Evolutionary conservation across 139 green algal species (phyloP), one percentile per base, ranked within the genome.

Genomic region (Pseudopediastrum boryanum): DNA sequence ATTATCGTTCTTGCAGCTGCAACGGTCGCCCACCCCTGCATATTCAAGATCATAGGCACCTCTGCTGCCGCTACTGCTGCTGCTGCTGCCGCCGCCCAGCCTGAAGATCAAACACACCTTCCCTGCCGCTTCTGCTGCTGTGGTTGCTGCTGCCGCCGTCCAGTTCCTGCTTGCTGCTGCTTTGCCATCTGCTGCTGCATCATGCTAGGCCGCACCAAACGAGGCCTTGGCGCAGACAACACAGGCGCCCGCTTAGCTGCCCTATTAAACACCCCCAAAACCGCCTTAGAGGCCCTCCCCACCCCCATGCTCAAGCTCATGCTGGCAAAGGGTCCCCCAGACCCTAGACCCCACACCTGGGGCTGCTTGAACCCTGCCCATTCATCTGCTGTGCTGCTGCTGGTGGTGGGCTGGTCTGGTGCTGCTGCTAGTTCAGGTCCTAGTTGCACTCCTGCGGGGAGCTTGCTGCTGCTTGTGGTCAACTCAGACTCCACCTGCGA

Each of bases 241-340:
- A 39, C 42, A 2, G 77, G 82, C 56, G 80, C 72, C 12, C 68
- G 31, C 54, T 44, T 70, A 23, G 77, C 82, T 27, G 82, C 82
- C 4, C 71, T 41, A 25, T 64, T 31, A 8, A 87, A 71, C 4
- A 77, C 79, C 13, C 31, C 13, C 36, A 87, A 48, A 56, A 87
- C 52, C n/a, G 80, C 82, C 39, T 77, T 77, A 3, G 56, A 51
- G n/a, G 77, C 82, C 27, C 48, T 21, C 3, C 77, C 82, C 65
- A 84, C 44, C 21, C 65, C 63, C 35, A 78, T 58, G 4, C 44
- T 43, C 58, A 75, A n/a, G 27, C 44, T 48, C 33, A 42, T 50
- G 31, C 65, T 56, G 16, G 58, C 75, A 23, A 68, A 39, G 8
- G 78, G 39, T 13, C 31, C 29, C 68, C 58, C 59, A 16, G 51